Conservation (phyloP, 306 rosid genomes). For the Vigna radiata region DNA sequence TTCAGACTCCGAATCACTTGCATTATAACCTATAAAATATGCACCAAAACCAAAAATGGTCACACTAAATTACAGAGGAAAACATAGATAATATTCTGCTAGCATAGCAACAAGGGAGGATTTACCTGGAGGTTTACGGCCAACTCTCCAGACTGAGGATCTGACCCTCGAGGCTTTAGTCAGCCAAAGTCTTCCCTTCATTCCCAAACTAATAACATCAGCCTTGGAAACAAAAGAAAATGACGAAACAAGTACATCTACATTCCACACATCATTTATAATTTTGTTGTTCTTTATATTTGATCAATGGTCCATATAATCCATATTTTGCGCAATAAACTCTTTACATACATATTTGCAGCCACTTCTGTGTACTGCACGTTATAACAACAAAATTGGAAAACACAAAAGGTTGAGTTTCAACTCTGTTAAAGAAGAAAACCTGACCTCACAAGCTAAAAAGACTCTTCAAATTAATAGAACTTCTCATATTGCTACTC, state of each 20-base stretch:
- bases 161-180: constrained; percentile 84
- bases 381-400: constrained; percentile 8
- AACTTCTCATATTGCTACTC: constrained; percentile 4
- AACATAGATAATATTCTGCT: constrained; percentile 9
- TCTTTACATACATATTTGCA: constrained; percentile 9
- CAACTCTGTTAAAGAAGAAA: neutral
- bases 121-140: constrained; percentile 91
- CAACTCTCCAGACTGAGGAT: constrained; percentile 91
- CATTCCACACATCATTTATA: constrained; percentile 33
- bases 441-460: neutral
- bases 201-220: constrained; percentile 43
- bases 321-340: constrained; percentile 19
- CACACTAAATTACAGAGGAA: constrained; percentile 7
- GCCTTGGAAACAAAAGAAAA: constrained; percentile 18
- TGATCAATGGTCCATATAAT: constrained; percentile 36
- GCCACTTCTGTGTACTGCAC: neutral
- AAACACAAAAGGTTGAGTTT: constrained; percentile 22
- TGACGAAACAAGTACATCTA: constrained; percentile 32
- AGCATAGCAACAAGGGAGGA: constrained; percentile 28
- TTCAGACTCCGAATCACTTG: constrained; percentile 95
- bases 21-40: constrained; percentile 74
- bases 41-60: constrained; percentile 19
- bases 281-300: constrained; percentile 29
- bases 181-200: constrained; percentile 88
- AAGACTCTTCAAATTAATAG: neutral